Conservation (phyloP, 352 stramenopile genomes). For the Globisporangium spiculum region DNA sequence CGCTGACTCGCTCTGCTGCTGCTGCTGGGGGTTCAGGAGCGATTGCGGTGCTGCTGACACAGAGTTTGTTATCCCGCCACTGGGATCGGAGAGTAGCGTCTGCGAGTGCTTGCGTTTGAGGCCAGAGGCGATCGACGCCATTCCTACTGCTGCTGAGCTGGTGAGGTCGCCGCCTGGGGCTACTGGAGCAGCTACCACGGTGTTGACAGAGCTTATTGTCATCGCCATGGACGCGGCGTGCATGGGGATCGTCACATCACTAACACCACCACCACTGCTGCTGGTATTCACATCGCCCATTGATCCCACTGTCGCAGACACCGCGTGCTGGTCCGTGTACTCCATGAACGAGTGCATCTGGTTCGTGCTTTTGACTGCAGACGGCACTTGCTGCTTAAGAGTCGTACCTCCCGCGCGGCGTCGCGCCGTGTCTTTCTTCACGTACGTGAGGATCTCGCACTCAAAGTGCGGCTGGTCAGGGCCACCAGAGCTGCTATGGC, state of each 20-base stretch:
- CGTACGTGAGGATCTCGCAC: constrained; percentile 75
- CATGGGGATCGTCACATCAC: background rate
- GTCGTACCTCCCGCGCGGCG: background rate
- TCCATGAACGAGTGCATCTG: constrained; percentile 12
- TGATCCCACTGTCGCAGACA: too few species aligned
- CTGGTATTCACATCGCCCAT: background rate
- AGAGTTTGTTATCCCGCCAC: background rate
- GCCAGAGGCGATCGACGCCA: background rate
- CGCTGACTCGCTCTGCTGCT: background rate
- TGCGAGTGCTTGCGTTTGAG: constrained; percentile 13
- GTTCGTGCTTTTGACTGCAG: constrained; percentile 7
- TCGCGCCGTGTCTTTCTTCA: constrained; percentile 48
- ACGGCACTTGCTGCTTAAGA: background rate
- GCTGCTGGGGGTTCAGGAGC: background rate
- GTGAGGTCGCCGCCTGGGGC: background rate
- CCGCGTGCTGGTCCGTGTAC: constrained; percentile 3
- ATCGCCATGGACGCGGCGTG: background rate
- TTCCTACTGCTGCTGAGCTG: background rate
- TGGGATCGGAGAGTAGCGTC: background rate
- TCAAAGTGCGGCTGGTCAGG: constrained; percentile 37
- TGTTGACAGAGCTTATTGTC: background rate
- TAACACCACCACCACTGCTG: background rate
- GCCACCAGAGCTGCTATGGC: background rate
- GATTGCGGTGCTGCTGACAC: background rate
- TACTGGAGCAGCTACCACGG: too few species aligned